Evolutionary conservation across 441 rosid species (phyloP).

Genomic region (Arabidopsis hybrid): DNA sequence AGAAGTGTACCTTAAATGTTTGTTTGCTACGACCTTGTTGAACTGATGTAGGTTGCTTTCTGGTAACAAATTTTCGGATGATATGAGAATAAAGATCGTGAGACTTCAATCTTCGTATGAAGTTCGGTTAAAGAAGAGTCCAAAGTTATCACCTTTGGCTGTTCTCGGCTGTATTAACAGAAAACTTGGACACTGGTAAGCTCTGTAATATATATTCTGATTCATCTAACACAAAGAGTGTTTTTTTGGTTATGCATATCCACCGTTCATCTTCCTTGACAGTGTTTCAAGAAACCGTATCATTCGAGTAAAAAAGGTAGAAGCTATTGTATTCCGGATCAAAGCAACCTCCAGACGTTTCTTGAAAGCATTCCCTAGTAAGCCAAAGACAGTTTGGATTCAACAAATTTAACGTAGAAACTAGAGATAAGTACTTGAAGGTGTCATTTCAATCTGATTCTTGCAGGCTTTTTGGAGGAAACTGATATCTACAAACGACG

Average conservation of each 20-base stretch:
- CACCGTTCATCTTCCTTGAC: background rate
- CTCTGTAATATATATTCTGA: slow-evolving; percentile 2
- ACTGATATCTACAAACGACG: slow-evolving; percentile 37
- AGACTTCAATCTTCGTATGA: slow-evolving; percentile 56
- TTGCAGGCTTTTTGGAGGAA: slow-evolving; percentile 35
- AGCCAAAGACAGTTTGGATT: slow-evolving; percentile 5
- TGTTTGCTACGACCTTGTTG: slow-evolving; percentile 23
- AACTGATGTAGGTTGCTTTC: slow-evolving; percentile 60
- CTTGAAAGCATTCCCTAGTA: slow-evolving; percentile 45
- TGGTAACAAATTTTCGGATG: too few relatives aligned
- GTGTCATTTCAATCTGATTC: background rate
- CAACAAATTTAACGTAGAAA: background rate
- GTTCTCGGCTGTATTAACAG: slow-evolving; percentile 53
- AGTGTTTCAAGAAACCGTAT: slow-evolving; percentile 40
- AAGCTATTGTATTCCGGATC: slow-evolving; percentile 40
- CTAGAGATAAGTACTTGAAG: background rate
- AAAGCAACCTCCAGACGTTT: slow-evolving; percentile 44
- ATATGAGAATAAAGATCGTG: slow-evolving; percentile 33
- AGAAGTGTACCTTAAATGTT: background rate
- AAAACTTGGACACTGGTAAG: slow-evolving; percentile 72
- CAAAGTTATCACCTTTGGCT: slow-evolving; percentile 37
- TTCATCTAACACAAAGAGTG: slow-evolving; percentile 17
- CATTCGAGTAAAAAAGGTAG: slow-evolving; percentile 35
- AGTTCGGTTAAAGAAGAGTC: slow-evolving; percentile 57
- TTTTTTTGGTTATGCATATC: slow-evolving; percentile 7